Evolutionary conservation across 148 eudicot species (phyloP), one percentile per base, ranked within the genome.

Genomic region (Fallopia convolvulus): DNA sequence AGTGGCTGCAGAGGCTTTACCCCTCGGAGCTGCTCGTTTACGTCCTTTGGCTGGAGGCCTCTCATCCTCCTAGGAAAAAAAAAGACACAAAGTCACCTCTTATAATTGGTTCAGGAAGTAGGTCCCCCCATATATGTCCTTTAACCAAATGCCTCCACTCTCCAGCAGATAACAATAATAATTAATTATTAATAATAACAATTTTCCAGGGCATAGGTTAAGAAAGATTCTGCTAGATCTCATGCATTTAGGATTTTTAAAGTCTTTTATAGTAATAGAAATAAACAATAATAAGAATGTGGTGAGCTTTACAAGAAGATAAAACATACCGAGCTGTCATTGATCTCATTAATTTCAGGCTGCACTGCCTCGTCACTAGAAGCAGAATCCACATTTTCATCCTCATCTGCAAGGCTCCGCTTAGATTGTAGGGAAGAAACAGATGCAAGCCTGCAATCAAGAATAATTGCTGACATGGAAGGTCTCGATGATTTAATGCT

Each of bases 1-100:
- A 55, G 87, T 78, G 79, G 90, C 48, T 75, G 93, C 66, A 41
- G 92, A 63, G 68, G 91, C 94, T 88, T 89, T 84, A 58, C 97
- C 98, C 83, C 88, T 92, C 44, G 97, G 89, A 81, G 97, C 97
- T 75, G 87, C 90, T 81, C 97, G 87, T 85, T 92, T 95, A 55
- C 85, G 88, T 70, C 97, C 88, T 83, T 85, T 91, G 61, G 81
- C 86, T 80, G 47, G 86, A 39, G 87, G 77, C 23, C 76, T 80
- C 70, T 81, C 87, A 17, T 92, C 91, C 63, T 78, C 99, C 94
- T 91, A 61, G 3, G 13, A 79, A 70, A 70, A 21, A 33, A 42
- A 33, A 65, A 18, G 41, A 42, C 13, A 76, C 23, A 13, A 50
- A 26, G 63, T 8, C 44, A 41, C 50, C 20, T 1, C 47, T 44